Conservation (phyloP, 805 yeast species). For the Pichia cabralensis region DNA sequence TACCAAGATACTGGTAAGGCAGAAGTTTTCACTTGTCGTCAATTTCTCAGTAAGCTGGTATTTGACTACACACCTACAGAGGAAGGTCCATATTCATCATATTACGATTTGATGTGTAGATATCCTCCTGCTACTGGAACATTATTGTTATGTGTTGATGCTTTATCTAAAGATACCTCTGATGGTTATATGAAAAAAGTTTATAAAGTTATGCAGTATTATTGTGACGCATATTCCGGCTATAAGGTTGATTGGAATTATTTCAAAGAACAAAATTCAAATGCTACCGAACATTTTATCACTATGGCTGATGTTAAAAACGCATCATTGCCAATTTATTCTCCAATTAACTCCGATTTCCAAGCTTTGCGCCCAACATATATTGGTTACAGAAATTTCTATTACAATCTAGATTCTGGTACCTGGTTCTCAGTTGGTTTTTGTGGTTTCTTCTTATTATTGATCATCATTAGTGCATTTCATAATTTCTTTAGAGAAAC, state of each 20-base stretch:
- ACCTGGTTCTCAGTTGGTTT: constrained; percentile 28
- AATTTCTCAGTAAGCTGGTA: constrained; percentile 3
- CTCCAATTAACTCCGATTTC: constrained; percentile 11
- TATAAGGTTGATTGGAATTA: constrained; percentile 13
- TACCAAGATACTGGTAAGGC: too few relatives aligned
- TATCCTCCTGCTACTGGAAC: constrained; percentile 16
- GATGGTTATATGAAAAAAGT: neutral
- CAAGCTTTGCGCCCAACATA: constrained; percentile 1
- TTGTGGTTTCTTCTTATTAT: constrained; percentile 30
- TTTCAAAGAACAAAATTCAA: constrained; percentile 17
- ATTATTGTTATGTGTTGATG: constrained; percentile 9
- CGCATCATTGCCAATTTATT: constrained; percentile 9
- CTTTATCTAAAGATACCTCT: constrained; percentile 3
- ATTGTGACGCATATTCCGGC: constrained; percentile 8
- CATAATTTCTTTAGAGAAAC: constrained; percentile 24
- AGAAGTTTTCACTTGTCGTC: constrained; percentile 12
- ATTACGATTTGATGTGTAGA: constrained; percentile 8
- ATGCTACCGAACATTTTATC: constrained; percentile 21
- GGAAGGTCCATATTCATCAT: neutral
- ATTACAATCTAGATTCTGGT: constrained; percentile 20
- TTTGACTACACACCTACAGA: constrained; percentile 8
- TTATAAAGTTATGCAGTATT: neutral
- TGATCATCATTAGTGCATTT: constrained; percentile 29
- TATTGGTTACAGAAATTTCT: constrained; percentile 11
- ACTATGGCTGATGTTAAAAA: constrained; percentile 5